These are phyloP conservation scores for Paulownia fortunei DNA, from an alignment of 257 asterid species.

Conservation along the genomic window DNA sequence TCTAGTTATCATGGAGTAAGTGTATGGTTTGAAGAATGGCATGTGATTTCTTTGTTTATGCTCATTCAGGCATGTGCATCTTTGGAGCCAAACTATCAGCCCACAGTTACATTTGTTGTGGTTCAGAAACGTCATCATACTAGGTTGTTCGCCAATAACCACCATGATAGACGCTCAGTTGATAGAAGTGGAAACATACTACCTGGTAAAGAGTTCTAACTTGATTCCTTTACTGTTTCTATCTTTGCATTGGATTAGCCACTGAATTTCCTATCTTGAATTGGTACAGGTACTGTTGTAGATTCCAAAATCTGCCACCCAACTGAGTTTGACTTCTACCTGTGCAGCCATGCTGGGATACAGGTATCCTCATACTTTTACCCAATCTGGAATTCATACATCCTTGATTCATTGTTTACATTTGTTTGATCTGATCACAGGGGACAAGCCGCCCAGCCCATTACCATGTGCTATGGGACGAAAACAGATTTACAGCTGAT, in stretches of 20 bases:
- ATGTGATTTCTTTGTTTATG: not conserved
- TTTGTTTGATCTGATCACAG: slow-evolving; percentile 31
- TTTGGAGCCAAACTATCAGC: slow-evolving; percentile 80
- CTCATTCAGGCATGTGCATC: slow-evolving; percentile 76
- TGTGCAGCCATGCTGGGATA: slow-evolving; percentile 90
- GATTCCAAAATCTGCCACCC: slow-evolving; percentile 86
- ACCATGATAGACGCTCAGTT: slow-evolving; percentile 52
- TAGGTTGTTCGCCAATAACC: slow-evolving; percentile 71
- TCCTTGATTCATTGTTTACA: not conserved
- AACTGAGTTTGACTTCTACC: slow-evolving; percentile 80
- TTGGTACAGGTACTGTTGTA: slow-evolving; percentile 68
- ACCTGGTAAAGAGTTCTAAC: slow-evolving; percentile 54
- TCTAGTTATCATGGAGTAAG: not conserved
- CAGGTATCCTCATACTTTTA: slow-evolving; percentile 45
- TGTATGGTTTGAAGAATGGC: not conserved
- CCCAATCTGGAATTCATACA: not conserved
- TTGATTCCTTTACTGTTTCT: not conserved
- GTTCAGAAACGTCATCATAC: slow-evolving; percentile 92
- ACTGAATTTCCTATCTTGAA: not conserved
- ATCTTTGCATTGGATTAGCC: not conserved
- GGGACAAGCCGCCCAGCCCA: slow-evolving; percentile 87
- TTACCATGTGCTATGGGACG: slow-evolving; percentile 88
- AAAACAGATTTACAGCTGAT: slow-evolving; percentile 78
- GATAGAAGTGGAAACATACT: slow-evolving; percentile 80
- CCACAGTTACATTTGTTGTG: slow-evolving; percentile 82